A percentile compares a stretch with the other conserved stretches of the same genome.
These are phyloP conservation scores for Heterobasidion irregulare DNA, from an alignment of 1,284 basidiomycete genomes.

Conservation along the genomic window DNA sequence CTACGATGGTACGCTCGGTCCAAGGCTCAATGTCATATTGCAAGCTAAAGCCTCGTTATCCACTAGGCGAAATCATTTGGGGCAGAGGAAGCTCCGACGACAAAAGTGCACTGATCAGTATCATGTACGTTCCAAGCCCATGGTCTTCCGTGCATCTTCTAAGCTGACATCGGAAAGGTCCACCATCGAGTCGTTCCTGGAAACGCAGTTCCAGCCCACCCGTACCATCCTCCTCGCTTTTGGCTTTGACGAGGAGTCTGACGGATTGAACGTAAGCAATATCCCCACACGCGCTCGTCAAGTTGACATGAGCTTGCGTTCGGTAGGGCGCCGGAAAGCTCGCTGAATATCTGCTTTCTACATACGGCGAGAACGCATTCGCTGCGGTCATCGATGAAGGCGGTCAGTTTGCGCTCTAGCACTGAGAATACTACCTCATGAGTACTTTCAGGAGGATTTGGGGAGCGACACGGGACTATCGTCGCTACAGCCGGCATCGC, in stretches of 20 bases:
- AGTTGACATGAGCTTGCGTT: neutral
- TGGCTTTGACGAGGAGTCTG: slow-evolving; percentile 67
- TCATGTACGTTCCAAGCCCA: slow-evolving; percentile 28
- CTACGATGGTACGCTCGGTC: slow-evolving; percentile 20
- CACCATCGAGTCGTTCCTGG: slow-evolving; percentile 47
- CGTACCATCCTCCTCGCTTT: slow-evolving; percentile 52
- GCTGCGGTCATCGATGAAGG: slow-evolving; percentile 49
- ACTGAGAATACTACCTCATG: neutral
- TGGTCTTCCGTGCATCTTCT: neutral
- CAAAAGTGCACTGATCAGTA: slow-evolving; percentile 52
- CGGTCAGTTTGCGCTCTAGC: slow-evolving; percentile 17
- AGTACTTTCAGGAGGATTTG: slow-evolving; percentile 22
- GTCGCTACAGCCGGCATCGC: slow-evolving; percentile 44
- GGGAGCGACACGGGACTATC: slow-evolving; percentile 26
- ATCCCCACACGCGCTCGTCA: slow-evolving; percentile 1
- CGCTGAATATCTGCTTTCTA: slow-evolving; percentile 33
- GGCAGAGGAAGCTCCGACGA: slow-evolving; percentile 58
- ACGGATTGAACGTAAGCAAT: slow-evolving; percentile 34
- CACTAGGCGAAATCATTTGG: slow-evolving; percentile 43
- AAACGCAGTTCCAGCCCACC: slow-evolving; percentile 39
- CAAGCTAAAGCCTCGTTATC: neutral
- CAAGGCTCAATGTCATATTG: neutral
- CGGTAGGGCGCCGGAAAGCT: slow-evolving; percentile 40
- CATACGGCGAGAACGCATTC: slow-evolving; percentile 46
- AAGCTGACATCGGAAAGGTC: slow-evolving; percentile 22